Base-by-base conservation (phyloP, 306 rosid genomes). In the Adenanthera pavonina region DNA sequence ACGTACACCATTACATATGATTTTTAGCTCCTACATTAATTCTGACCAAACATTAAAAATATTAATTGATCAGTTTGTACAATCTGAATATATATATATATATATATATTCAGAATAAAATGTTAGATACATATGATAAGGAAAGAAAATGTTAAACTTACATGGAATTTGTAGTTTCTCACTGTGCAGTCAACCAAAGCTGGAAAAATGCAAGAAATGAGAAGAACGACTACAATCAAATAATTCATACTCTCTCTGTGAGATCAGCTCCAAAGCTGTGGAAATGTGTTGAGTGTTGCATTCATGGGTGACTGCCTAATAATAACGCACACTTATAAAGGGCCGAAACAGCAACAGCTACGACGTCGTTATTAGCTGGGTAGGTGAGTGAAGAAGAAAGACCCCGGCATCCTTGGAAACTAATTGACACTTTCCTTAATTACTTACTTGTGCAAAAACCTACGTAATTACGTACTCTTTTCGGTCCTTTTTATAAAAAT, bases 131-230 rank as follows among this genome's bases (percentile, higher is more conserved):
- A 38, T 38, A 3, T 2, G 6, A 0, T 4, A 48, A 48, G 10
- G 5, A 12, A 2, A 34, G 20, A 64, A 36, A n/a, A 68, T 17
- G 16, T 43, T 57, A 6, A 25, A 83, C 99, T 90, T 85, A 95
- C 99, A 82, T 93, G 84, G 59, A 95, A 95, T 81, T 85, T 91
- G 93, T 87, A 95, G 67, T 89, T 88, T 4, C 97, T 90, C 25
- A 93, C 87, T 72, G 78, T 89, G 89, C 95, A 91, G 52, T 95
- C 89, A 8, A 95, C 92, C 81, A 92, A 81, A 83, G 85, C 90
- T 35, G 97, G 97, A 54, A 86, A 75, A 87, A 93, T 71, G 85
- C 89, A 91, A 40, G 82, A 83, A 71, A 87, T 61, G 10, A 93
- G 84, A 77, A 93, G 75, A 25, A 91, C 47, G 16, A 84, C 7